phyloP scores from a whole-genome alignment of 805 yeast species.

The Kodamaea fukazawae region DNA sequence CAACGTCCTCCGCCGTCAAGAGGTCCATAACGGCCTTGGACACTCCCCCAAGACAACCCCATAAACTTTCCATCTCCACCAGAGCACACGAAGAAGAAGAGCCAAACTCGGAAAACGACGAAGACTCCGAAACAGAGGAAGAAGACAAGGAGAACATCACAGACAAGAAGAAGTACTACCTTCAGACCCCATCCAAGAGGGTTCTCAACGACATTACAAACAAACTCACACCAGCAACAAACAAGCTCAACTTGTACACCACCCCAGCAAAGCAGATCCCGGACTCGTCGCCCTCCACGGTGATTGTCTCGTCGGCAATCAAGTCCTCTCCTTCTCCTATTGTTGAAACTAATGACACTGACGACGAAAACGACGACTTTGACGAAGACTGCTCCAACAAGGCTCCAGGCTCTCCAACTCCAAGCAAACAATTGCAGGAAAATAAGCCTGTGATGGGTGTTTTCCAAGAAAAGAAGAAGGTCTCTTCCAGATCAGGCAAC shows the following conservation, averaged over 20 bases:
- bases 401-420: constrained; percentile 7
- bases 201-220: constrained; percentile 27
- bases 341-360: neutral
- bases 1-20: constrained; percentile 23
- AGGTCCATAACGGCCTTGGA: constrained; percentile 36
- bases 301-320: constrained; percentile 23
- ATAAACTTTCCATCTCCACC: constrained; percentile 24
- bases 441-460: constrained; percentile 10
- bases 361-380: constrained; percentile 7
- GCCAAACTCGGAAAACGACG: neutral
- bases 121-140: constrained; percentile 12
- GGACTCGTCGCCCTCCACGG: constrained; percentile 42
- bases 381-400: constrained; percentile 3
- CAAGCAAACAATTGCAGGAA: constrained; percentile 5
- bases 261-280: constrained; percentile 13
- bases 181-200: constrained; percentile 36
- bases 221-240: constrained; percentile 15
- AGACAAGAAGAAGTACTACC: constrained; percentile 11
- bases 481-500: neutral
- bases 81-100: constrained; percentile 13
- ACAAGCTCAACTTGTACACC: constrained; percentile 2
- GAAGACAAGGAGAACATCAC: constrained; percentile 16
- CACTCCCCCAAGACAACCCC: constrained; percentile 37
- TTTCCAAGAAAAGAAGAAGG: constrained; percentile 9
- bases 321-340: constrained; percentile 4